Base-by-base conservation (phyloP, 2,329 filamentous ascomycete species). In the Sporothrix phasma region DNA sequence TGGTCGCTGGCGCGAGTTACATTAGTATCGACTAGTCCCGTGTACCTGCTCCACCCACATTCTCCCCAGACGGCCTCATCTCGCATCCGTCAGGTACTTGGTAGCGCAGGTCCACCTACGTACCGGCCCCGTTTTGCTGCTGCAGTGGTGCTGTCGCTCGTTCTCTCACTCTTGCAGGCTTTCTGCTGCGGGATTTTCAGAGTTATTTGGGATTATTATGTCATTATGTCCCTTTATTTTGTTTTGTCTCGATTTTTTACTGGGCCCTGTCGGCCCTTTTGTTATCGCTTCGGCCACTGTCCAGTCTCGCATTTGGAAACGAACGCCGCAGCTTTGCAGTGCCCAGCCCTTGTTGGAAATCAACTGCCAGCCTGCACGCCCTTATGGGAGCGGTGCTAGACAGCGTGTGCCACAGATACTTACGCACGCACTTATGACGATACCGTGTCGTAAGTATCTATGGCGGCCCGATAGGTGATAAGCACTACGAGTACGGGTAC, bases 81-180 rank as follows among this genome's bases (percentile, higher is more conserved):
- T 67, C 64, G 61, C 62, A 65, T 61, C 47, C 22, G 65, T 59
- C 65, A 70, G 69, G 71, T 74, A 73, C 73, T 66, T 74, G 61
- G 53, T 61, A 62, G 65, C 41, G 61, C 34, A 60, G 68, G 61
- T 60, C 69, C 68, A 66, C 66, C 51, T 22, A 62, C 37, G 71
- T 72, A 73, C 62, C 69, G 69, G 67, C 17, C 61, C 60, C 62
- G 17, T 67, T 24, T 56, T 49, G 29, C 26, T 31, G 24, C 47
- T 22, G 4, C 22, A 6, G 34, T n/a, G 17, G 3, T 54, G 5
- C 41, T 24, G 5, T 34, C 24, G 34, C 26, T 47, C 58, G 34
- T 13, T 19, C 41, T 24, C 53, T 58, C 53, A 41, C 37, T n/a
- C 3, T 19, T 31, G 26, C 26, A 51, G 47, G 6, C 47, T 11